phyloP scores from a whole-genome alignment of 83 land plant species.

The Larix sibirica region DNA sequence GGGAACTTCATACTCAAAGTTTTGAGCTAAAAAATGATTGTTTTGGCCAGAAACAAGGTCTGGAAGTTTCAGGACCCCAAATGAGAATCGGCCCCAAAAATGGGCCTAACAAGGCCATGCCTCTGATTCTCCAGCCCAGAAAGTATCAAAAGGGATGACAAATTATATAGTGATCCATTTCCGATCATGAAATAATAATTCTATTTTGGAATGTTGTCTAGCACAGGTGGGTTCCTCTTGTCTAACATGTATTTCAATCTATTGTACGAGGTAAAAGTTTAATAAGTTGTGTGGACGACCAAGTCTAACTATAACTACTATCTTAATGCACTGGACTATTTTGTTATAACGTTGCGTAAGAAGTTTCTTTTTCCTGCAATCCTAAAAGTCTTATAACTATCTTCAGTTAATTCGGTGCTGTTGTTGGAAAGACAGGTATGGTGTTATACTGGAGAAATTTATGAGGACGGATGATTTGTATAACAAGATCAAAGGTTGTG shows the following conservation, averaged over 20 bases:
- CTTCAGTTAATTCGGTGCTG: background rate
- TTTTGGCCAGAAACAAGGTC: no score
- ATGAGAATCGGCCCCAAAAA: no score
- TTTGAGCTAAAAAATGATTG: no score
- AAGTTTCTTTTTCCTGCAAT: background rate
- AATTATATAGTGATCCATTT: no score
- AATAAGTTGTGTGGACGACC: background rate
- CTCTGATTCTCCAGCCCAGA: no score
- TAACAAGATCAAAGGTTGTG: constrained; percentile 80
- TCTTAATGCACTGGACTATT: background rate
- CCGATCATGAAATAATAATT: background rate
- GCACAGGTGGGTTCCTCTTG: constrained; percentile 2
- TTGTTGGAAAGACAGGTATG: constrained; percentile 57
- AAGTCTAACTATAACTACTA: background rate
- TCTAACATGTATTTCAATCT: background rate
- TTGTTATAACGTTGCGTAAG: background rate
- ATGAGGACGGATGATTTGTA: constrained; percentile 46
- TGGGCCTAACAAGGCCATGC: no score
- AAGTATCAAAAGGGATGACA: no score
- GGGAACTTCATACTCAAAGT: no score
- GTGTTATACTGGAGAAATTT: constrained; percentile 73
- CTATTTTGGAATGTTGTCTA: background rate
- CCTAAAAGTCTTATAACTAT: background rate
- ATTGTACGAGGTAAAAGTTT: background rate
- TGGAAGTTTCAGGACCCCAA: no score